Evolutionary conservation across 768 basidiomycete species (phyloP).

Genomic region (Boletus subparvulus): DNA sequence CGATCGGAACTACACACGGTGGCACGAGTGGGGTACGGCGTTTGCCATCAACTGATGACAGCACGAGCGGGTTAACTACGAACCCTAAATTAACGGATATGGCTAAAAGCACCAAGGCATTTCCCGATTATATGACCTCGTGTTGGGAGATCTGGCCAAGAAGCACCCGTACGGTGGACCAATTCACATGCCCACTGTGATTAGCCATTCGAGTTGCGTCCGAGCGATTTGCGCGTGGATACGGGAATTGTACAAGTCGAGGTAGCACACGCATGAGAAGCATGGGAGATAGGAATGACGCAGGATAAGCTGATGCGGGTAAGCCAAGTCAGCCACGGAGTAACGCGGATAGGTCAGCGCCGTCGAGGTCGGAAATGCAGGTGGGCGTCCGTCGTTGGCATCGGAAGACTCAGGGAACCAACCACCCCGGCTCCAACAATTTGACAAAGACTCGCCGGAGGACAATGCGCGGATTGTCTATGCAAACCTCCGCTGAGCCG

Average conservation of each 20-base stretch:
- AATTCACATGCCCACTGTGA: slow-evolving; percentile 12
- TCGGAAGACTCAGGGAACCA: slow-evolving; percentile 6
- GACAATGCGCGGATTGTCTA: background rate
- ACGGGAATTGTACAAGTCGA: slow-evolving; percentile 2
- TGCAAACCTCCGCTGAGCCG: slow-evolving; percentile 13
- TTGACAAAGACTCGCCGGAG: background rate
- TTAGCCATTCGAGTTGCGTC: slow-evolving; percentile 17
- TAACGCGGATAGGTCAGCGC: slow-evolving; percentile 11
- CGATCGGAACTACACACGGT: slow-evolving; percentile 8
- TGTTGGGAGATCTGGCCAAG: slow-evolving; percentile 24
- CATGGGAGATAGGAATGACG: slow-evolving; percentile 6
- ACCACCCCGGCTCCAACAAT: slow-evolving; percentile 9
- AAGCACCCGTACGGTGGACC: slow-evolving; percentile 11
- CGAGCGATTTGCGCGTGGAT: slow-evolving; percentile 17
- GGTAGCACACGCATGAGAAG: slow-evolving; percentile 10
- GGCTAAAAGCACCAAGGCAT: slow-evolving; percentile 20
- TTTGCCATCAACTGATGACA: slow-evolving; percentile 21
- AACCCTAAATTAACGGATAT: slow-evolving; percentile 36
- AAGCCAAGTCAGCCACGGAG: background rate
- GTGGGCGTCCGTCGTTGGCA: slow-evolving; percentile 4
- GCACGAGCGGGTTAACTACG: slow-evolving; percentile 8
- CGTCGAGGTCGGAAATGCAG: slow-evolving; percentile 25
- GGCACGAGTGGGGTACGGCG: slow-evolving; percentile 20
- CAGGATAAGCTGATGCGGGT: background rate
- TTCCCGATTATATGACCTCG: slow-evolving; percentile 28